Conservation (phyloP, 305 asterid genomes). For the Fraxinus dipetala region DNA sequence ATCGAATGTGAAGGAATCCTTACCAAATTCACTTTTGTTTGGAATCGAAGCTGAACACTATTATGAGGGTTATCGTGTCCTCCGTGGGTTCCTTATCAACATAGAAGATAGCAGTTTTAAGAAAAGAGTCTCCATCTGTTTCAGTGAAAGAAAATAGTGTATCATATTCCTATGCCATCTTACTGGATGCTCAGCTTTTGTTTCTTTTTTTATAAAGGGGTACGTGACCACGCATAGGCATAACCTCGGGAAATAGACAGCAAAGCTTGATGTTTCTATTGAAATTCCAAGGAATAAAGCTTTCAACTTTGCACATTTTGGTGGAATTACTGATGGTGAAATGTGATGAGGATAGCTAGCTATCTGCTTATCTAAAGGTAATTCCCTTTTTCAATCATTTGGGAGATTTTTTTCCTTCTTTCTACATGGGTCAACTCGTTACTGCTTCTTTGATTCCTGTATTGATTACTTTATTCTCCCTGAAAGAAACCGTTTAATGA, state of each 20-base stretch:
- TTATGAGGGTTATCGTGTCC: conserved; percentile 29
- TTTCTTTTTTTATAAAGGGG: conserved; percentile 30
- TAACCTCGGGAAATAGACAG: conserved; percentile 23
- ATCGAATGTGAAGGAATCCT: conserved; percentile 26
- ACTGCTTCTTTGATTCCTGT: conserved; percentile 25
- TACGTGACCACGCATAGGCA: conserved; percentile 41
- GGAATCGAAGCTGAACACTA: conserved; percentile 17
- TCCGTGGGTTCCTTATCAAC: conserved; percentile 53
- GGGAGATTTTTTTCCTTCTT: conserved; percentile 17
- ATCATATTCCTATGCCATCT: conserved; percentile 42
- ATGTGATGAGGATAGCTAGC: conserved; percentile 22
- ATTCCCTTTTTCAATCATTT: conserved; percentile 31
- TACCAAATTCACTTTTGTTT: conserved; percentile 24
- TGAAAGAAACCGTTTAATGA: conserved; percentile 12
- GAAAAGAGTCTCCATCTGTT: conserved; percentile 37
- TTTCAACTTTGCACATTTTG: conserved; percentile 33
- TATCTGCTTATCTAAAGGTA: conserved; percentile 27
- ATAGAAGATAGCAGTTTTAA: conserved; percentile 31
- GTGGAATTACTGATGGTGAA: conserved; percentile 29
- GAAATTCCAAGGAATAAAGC: conserved; percentile 43
- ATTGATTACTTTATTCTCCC: conserved; percentile 21
- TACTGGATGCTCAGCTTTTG: conserved; percentile 22
- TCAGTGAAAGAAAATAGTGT: conserved; percentile 24
- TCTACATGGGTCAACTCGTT: conserved; percentile 16
- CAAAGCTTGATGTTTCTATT: conserved; percentile 25